Percentiles rank a stretch among this genome's conserved stretches.
phyloP scores from a whole-genome alignment of 2,329 filamentous ascomycete species.

The Aurifilum marmelostoma region DNA sequence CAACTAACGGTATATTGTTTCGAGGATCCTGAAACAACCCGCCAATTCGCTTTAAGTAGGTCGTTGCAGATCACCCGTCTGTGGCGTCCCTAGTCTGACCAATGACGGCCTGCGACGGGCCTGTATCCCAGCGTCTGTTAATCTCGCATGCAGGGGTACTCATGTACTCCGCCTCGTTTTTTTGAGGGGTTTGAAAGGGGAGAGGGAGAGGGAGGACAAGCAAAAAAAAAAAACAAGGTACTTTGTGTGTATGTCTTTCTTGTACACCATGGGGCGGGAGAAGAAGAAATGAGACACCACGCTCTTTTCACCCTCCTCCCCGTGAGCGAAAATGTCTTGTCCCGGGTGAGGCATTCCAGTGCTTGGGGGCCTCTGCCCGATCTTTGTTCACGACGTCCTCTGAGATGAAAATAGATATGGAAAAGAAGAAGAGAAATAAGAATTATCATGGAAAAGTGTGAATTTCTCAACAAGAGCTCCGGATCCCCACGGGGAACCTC shows the following conservation, averaged over 20 bases:
- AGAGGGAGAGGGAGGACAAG: background rate
- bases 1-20: background rate
- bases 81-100: background rate
- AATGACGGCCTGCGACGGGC: background rate
- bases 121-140: background rate
- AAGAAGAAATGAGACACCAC: constrained; percentile 28
- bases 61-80: constrained; percentile 3
- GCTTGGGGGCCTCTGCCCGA: background rate
- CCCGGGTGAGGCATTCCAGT: background rate
- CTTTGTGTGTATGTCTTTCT: background rate
- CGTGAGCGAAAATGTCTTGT: background rate
- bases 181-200: background rate
- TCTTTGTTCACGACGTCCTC: constrained; percentile 5
- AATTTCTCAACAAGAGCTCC: constrained; percentile 25
- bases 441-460: constrained; percentile 15
- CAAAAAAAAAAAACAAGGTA: too few relatives aligned
- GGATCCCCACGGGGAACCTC: constrained; percentile 22
- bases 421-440: constrained; percentile 9
- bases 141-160: background rate
- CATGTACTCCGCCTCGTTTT: constrained; percentile 1
- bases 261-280: background rate
- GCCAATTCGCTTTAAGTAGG: constrained; percentile 3
- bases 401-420: background rate
- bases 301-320: background rate
- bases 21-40: constrained; percentile 2